These are phyloP conservation scores for Lactifluus volemus DNA, from an alignment of 768 basidiomycete genomes.

Conservation along the genomic window DNA sequence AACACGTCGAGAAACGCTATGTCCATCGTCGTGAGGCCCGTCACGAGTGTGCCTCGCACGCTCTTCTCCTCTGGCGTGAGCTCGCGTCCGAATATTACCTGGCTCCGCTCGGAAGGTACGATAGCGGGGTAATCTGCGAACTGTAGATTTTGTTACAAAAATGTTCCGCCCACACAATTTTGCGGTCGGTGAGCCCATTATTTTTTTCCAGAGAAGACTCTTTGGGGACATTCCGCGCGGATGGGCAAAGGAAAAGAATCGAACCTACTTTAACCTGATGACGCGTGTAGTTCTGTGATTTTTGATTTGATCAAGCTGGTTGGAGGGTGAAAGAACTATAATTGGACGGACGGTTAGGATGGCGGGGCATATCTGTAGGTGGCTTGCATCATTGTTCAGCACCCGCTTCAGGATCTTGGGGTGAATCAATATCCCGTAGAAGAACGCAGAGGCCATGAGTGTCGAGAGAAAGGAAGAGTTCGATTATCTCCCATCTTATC, in stretches of 20 bases:
- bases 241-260: no score
- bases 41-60: slow-evolving; percentile 74
- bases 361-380: slow-evolving; percentile 65
- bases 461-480: neutral
- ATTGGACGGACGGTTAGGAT: slow-evolving; percentile 50
- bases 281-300: slow-evolving; percentile 60
- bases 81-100: slow-evolving; percentile 29
- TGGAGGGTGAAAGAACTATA: neutral
- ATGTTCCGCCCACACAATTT: no score
- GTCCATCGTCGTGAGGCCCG: slow-evolving; percentile 58
- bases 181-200: no score
- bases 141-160: slow-evolving; percentile 25
- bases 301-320: neutral
- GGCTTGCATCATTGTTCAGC: slow-evolving; percentile 54
- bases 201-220: no score
- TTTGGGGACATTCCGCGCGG: no score
- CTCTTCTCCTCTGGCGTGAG: slow-evolving; percentile 53
- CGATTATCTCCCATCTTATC: neutral
- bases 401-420: slow-evolving; percentile 75
- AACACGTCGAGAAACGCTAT: slow-evolving; percentile 67
- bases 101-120: slow-evolving; percentile 46
- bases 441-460: slow-evolving; percentile 49
- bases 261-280: slow-evolving; percentile 60
- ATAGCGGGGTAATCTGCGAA: slow-evolving; percentile 78
- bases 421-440: slow-evolving; percentile 89